Base-by-base conservation (phyloP, 2,329 filamentous ascomycete species). In the Aspergillus clavatus region DNA sequence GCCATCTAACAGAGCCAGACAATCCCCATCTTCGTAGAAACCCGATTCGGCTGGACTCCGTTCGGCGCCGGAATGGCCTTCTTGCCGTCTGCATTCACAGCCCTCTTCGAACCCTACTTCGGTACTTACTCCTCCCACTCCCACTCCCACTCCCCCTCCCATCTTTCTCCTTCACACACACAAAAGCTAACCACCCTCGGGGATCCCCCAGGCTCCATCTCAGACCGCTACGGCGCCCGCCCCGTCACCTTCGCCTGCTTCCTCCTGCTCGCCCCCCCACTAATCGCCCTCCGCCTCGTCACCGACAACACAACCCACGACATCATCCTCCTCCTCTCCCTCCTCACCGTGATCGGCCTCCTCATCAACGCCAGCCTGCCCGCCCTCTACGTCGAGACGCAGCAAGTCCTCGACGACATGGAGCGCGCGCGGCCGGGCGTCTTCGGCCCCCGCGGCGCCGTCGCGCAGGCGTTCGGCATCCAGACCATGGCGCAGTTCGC, bases 351-450 rank as follows among this genome's bases (percentile, higher is more conserved):
- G 0, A 69, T 81, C 3, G 86, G 86, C 0, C 52, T 78, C 2
- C 72, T 75, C 1, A 65, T 86, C 3, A 75, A 78, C 0, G 67
- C 85, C 4, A 73, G 77, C 1, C 75, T 82, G 46, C 80, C 82
- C 0, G 81, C 84, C 0, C 68, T 87, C 16, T 86, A 87, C 78
- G 84, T 85, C 0, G 86, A 89, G 66, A 82, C 89, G 26, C 75
- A 78, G 3, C 75, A 75, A 27, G 57, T 58, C 4, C 52, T 63
- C 0, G 73, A 75, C 16, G 71, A 68, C 0, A 81, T 80, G 83
- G 48, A 86, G 71, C 5, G 81, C 81, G 55, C 76, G 80, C 47
- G 81, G 75, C 54, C 77, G 77, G 28, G 87, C 83, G 66, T 94
- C 84, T 59, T 85, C 78, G 46, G 82, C 6, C 43, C 50, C 10